Evolutionary conservation across 495 filamentous ascomycete species (phyloP).

Genomic region (Aspergillus cristatus): DNA sequence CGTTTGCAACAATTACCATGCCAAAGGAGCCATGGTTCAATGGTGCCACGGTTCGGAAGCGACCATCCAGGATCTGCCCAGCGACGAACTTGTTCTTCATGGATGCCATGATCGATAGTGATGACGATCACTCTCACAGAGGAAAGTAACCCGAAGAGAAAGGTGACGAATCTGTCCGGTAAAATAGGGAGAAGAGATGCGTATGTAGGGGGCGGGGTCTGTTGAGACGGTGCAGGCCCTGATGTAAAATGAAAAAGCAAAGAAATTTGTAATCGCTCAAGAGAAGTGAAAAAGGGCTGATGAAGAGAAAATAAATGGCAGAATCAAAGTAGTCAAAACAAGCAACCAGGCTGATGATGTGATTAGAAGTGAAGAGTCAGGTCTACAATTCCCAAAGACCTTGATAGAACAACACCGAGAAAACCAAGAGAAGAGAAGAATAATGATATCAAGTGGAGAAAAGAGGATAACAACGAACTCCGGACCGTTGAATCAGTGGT

Average conservation of each 20-base stretch:
- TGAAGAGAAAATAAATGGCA: slow-evolving; percentile 25
- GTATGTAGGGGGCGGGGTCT: slow-evolving; percentile 1
- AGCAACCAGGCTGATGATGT: slow-evolving; percentile 30
- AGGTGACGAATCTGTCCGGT: slow-evolving; percentile 16
- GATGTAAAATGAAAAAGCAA: no score
- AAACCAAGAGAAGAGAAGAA: slow-evolving; percentile 11
- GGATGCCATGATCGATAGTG: slow-evolving; percentile 59
- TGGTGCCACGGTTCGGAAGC: slow-evolving; percentile 82
- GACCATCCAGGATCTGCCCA: slow-evolving; percentile 68
- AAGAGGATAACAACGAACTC: slow-evolving; percentile 34
- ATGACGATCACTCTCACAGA: no score
- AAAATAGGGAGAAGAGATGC: slow-evolving; percentile 22
- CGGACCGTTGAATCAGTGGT: slow-evolving; percentile 52
- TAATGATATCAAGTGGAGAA: slow-evolving; percentile 15
- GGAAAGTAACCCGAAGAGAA: no score
- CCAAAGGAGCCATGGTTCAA: slow-evolving; percentile 98
- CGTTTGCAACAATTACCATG: slow-evolving; percentile 89
- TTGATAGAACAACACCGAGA: slow-evolving; percentile 17
- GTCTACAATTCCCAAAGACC: slow-evolving; percentile 22
- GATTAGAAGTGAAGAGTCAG: slow-evolving; percentile 34
- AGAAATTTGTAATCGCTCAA: slow-evolving; percentile 18
- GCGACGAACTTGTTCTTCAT: slow-evolving; percentile 63
- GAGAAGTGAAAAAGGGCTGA: slow-evolving; percentile 10
- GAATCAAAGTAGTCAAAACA: slow-evolving; percentile 26
- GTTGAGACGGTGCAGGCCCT: slow-evolving; percentile 6